Evolutionary conservation across 2,329 filamentous ascomycete species (phyloP).

Genomic region (Alternaria hordeiaustralica): DNA sequence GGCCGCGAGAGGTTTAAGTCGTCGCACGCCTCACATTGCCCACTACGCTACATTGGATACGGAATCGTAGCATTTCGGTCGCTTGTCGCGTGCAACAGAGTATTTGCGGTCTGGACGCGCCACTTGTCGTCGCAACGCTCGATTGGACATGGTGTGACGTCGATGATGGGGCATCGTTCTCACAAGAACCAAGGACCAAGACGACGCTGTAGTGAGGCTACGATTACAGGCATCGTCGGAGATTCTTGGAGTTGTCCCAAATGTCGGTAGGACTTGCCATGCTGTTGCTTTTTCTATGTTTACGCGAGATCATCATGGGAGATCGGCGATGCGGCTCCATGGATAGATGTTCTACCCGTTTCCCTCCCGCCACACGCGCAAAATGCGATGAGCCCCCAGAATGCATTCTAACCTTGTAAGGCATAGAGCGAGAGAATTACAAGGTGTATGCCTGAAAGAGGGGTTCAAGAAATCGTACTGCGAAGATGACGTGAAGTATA

Average conservation of each 20-base stretch:
- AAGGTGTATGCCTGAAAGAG: constrained; percentile 17
- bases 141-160: constrained; percentile 31
- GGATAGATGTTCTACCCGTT: constrained; percentile 17
- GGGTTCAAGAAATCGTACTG: background rate
- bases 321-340: constrained; percentile 29
- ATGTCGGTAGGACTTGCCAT: constrained; percentile 10
- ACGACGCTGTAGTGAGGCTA: constrained; percentile 18
- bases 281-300: constrained; percentile 25
- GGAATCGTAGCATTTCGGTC: constrained; percentile 21
- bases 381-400: constrained; percentile 19
- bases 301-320: constrained; percentile 14
- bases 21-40: constrained; percentile 40
- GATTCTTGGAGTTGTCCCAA: constrained; percentile 1
- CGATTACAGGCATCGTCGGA: constrained; percentile 15
- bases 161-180: constrained; percentile 8
- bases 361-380: constrained; percentile 41
- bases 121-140: constrained; percentile 36
- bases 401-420: constrained; percentile 12
- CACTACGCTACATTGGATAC: constrained; percentile 22
- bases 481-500: constrained; percentile 12
- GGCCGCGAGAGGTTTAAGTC: constrained; percentile 32
- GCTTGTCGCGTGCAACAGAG: constrained; percentile 32
- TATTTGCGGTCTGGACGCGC: constrained; percentile 34
- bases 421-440: constrained; percentile 15
- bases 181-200: constrained; percentile 7